A percentile compares a stretch with the other conserved stretches of the same genome.
Evolutionary conservation across 1,139 yeast genomes (phyloP).

Genomic region (Hanseniaspora sp.): DNA sequence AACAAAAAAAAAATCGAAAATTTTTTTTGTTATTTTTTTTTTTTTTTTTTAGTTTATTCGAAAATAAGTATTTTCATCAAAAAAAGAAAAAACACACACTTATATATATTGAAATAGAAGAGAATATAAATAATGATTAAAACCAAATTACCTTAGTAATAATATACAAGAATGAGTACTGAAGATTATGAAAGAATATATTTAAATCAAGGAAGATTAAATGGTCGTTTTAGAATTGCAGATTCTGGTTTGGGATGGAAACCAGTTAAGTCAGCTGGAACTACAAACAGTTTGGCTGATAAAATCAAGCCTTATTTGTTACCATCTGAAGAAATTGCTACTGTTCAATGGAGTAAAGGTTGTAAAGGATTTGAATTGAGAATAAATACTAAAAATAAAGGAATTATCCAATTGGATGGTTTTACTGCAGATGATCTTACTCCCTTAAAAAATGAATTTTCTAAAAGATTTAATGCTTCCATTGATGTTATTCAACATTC

Average conservation of each 20-base stretch:
- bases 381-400: conserved; percentile 77
- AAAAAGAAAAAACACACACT: neutral
- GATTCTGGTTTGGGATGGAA: conserved; percentile 97
- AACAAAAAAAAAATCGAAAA: too few relatives aligned
- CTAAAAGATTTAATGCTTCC: conserved; percentile 57
- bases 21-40: too few relatives aligned
- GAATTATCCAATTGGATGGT: conserved; percentile 82
- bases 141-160: neutral
- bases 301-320: conserved; percentile 62
- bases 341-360: conserved; percentile 87
- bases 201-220: conserved; percentile 69
- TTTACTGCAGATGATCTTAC: conserved; percentile 75
- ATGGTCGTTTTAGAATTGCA: conserved; percentile 89
- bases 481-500: conserved; percentile 84
- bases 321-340: conserved; percentile 70
- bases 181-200: conserved; percentile 72
- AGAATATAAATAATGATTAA: neutral
- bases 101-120: neutral
- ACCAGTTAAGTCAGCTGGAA: conserved; percentile 49
- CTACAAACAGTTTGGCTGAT: conserved; percentile 31
- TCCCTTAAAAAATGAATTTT: conserved; percentile 71
- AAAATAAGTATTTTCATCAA: too few relatives aligned
- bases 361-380: conserved; percentile 83
- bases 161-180: conserved; percentile 24
- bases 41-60: too few relatives aligned